phyloP scores from a whole-genome alignment of 495 filamentous ascomycete species.

The Lasiosphaeris hirsuta region DNA sequence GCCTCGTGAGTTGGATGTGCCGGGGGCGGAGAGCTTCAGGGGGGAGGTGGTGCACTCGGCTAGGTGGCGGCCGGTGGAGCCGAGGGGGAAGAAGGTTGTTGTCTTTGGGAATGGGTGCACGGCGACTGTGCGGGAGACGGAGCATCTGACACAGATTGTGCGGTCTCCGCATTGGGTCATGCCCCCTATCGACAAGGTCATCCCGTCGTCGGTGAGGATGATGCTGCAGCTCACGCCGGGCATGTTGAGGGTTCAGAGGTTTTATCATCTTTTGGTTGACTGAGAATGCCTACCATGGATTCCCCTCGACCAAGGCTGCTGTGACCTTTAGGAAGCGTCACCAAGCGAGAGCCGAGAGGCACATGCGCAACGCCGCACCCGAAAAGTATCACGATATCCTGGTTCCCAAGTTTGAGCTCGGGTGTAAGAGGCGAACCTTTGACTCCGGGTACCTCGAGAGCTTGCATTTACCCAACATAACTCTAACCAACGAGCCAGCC shows the following conservation, averaged over 20 bases:
- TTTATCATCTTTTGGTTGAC: conserved; percentile 18
- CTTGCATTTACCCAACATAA: conserved; percentile 33
- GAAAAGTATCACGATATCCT: conserved; percentile 40
- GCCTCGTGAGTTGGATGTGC: conserved; percentile 42
- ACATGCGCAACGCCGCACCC: conserved; percentile 38
- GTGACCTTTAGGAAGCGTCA: conserved; percentile 13
- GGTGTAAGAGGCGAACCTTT: conserved; percentile 46
- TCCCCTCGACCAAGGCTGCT: conserved; percentile 19
- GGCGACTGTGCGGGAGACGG: conserved; percentile 29
- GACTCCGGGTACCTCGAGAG: conserved; percentile 32
- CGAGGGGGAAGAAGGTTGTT: conserved; percentile 52
- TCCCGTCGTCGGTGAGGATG: conserved; percentile 9
- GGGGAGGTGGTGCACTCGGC: conserved; percentile 58
- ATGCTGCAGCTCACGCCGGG: conserved; percentile 28
- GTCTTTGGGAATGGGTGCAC: conserved; percentile 62
- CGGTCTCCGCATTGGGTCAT: conserved; percentile 36
- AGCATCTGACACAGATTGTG: conserved; percentile 34
- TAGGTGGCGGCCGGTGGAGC: conserved; percentile 49
- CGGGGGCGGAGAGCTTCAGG: conserved; percentile 52
- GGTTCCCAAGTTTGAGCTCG: conserved; percentile 41
- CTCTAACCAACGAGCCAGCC: conserved; percentile 32
- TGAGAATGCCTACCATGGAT: conserved; percentile 22
- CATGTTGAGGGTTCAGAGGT: conserved; percentile 21
- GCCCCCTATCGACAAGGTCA: conserved; percentile 30
- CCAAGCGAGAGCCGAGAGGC: conserved; percentile 15